phyloP scores from a whole-genome alignment of 495 filamentous ascomycete genomes.

The Hyaloscypha hepaticicola region DNA sequence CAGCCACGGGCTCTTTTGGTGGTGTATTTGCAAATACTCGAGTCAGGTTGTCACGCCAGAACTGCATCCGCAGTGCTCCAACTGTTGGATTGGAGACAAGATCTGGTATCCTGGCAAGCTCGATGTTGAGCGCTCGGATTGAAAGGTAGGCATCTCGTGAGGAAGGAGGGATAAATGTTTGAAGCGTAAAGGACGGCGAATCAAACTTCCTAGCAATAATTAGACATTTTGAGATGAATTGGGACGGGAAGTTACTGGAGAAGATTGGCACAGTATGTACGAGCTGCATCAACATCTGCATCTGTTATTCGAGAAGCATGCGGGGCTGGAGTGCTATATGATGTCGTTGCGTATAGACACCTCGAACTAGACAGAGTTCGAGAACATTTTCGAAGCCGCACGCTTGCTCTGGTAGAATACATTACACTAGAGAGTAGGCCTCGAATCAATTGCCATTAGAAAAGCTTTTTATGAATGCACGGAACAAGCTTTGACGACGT shows the following conservation, averaged over 20 bases:
- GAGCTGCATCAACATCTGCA: constrained; percentile 51
- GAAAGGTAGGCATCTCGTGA: constrained; percentile 82
- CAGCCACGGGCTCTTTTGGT: constrained; percentile 87
- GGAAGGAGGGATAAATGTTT: constrained; percentile 72
- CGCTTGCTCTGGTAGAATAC: constrained; percentile 26
- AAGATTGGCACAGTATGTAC: constrained; percentile 55
- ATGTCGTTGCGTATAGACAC: constrained; percentile 29
- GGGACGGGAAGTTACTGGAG: constrained; percentile 45
- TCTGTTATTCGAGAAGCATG: constrained; percentile 32
- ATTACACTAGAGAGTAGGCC: constrained; percentile 18
- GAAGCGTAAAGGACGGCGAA: constrained; percentile 81
- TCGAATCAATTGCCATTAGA: neutral
- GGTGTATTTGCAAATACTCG: constrained; percentile 67
- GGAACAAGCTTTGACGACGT: constrained; percentile 20
- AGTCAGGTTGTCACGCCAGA: constrained; percentile 86
- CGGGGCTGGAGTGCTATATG: constrained; percentile 34
- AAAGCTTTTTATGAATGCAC: neutral
- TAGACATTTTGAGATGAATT: neutral
- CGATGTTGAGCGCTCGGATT: constrained; percentile 88
- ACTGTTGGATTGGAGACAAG: constrained; percentile 77
- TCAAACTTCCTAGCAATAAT: constrained; percentile 65
- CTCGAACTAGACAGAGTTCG: neutral
- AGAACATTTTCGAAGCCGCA: constrained; percentile 19
- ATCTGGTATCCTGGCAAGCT: constrained; percentile 84
- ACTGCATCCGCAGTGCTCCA: constrained; percentile 85